Evolutionary conservation across 257 asterid species (phyloP).

Genomic region (Henckelia pumila): DNA sequence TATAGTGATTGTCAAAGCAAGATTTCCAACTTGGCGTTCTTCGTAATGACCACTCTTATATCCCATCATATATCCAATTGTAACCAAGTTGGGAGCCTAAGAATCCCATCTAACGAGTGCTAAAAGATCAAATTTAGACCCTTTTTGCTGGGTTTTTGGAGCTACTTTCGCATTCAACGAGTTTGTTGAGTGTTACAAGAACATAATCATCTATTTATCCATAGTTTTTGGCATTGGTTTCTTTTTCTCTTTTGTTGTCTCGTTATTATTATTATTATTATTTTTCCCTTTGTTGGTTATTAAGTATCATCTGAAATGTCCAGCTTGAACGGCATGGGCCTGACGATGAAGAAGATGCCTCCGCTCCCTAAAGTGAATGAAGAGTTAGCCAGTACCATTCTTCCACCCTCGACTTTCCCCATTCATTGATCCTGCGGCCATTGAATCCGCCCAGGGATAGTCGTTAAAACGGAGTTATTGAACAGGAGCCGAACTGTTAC

Average conservation of each 20-base stretch:
- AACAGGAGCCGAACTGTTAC: background rate
- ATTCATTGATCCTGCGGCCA: conserved; percentile 32
- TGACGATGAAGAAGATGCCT: conserved; percentile 59
- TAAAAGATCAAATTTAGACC: background rate
- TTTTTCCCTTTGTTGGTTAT: background rate
- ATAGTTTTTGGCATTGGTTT: background rate
- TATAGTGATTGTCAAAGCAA: no score
- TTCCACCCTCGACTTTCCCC: conserved; percentile 42
- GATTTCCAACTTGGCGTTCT: no score
- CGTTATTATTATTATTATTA: background rate
- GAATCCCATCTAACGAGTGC: background rate
- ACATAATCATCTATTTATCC: background rate
- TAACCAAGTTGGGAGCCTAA: background rate
- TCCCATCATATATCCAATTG: no score
- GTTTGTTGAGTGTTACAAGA: background rate
- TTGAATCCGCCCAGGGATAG: background rate
- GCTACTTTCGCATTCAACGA: background rate
- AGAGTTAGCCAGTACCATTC: conserved; percentile 69
- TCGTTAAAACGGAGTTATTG: background rate
- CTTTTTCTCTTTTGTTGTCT: background rate
- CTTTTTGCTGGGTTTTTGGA: no score
- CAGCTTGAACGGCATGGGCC: conserved; percentile 65
- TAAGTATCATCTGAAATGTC: conserved; percentile 3
- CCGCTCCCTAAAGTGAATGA: conserved; percentile 63
- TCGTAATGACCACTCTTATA: no score